Evolutionary conservation across 306 rosid species (phyloP).

Genomic region (Quercus robur): DNA sequence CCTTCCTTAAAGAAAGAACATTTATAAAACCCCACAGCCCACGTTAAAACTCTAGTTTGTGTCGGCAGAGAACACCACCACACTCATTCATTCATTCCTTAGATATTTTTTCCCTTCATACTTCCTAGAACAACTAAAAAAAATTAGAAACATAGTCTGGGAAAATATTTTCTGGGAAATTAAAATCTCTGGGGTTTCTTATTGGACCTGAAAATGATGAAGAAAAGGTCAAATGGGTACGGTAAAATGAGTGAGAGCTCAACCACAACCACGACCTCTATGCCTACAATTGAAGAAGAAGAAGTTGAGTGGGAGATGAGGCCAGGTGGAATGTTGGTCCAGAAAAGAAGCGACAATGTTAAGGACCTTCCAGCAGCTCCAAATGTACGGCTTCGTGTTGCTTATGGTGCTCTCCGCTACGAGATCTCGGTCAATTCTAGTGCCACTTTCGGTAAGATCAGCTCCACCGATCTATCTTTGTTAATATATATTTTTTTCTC

Average conservation of each 20-base stretch:
- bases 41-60: slow-evolving; percentile 23
- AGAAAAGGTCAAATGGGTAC: slow-evolving; percentile 18
- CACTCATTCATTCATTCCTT: background rate
- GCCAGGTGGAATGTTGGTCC: slow-evolving; percentile 88
- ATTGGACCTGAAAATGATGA: slow-evolving; percentile 38
- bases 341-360: slow-evolving; percentile 33
- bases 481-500: background rate
- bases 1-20: background rate
- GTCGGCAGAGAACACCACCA: slow-evolving; percentile 43
- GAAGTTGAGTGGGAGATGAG: slow-evolving; percentile 70
- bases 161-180: slow-evolving; percentile 12
- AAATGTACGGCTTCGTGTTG: slow-evolving; percentile 50
- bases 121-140: slow-evolving; percentile 8
- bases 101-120: slow-evolving; percentile 16
- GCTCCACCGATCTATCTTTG: background rate
- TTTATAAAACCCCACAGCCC: slow-evolving; percentile 8
- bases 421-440: slow-evolving; percentile 60
- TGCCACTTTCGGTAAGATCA: slow-evolving; percentile 58
- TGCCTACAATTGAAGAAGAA: slow-evolving; percentile 27
- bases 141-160: background rate
- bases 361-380: slow-evolving; percentile 22
- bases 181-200: background rate
- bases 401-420: slow-evolving; percentile 55
- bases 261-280: slow-evolving; percentile 4
- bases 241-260: slow-evolving; percentile 21